Evolutionary conservation across 176 grass and related monocot species (phyloP), one percentile per base, ranked within the genome.

Genomic region (Carex cristatella): DNA sequence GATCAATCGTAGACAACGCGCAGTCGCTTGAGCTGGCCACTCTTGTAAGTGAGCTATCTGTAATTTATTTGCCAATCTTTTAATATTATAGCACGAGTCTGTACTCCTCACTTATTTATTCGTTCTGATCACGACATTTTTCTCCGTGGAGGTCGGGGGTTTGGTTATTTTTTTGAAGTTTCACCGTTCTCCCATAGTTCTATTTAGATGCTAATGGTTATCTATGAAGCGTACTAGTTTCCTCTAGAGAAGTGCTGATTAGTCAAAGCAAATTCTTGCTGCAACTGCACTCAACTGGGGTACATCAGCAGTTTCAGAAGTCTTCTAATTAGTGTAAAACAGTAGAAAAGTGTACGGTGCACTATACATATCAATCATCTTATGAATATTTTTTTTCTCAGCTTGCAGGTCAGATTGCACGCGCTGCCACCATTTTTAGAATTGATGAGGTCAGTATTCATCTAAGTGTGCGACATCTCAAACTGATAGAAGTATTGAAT

Each of bases 11-110:
- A 33, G 93, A 98, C 80, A 98, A 98, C 85, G 90, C 96, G 7
- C 96, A 98, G 78, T 94, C 93, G 8, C 95, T 98, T 35, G 91
- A 98, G 84, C 93, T 98, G 5, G 91, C 93, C 58, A 98, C 96
- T 40, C 91, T 93, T 54, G 96, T 98, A 85, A 55, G 93, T 91
- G 33, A 51, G 3, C 38, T 72, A 6, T 13, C 4, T 4, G 5
- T 40, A 23, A 23, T 23, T 23, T 23, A 23, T 23, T 23, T 23
- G 23, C 23, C 23, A 23, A 23, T 23, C 23, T 23, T 23, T 23
- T 23, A 23, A 23, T 23, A 23, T 23, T 23, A 23, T 23, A 23
- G 23, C 23, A 23, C 23, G 23, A 23, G 23, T 23, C 23, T 23
- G 23, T 23, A 23, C 23, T 23, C 23, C 23, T 23, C 23, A 23